These are phyloP conservation scores for Hortiboletus flavorubellus DNA, from an alignment of 768 basidiomycete genomes.

Conservation along the genomic window DNA sequence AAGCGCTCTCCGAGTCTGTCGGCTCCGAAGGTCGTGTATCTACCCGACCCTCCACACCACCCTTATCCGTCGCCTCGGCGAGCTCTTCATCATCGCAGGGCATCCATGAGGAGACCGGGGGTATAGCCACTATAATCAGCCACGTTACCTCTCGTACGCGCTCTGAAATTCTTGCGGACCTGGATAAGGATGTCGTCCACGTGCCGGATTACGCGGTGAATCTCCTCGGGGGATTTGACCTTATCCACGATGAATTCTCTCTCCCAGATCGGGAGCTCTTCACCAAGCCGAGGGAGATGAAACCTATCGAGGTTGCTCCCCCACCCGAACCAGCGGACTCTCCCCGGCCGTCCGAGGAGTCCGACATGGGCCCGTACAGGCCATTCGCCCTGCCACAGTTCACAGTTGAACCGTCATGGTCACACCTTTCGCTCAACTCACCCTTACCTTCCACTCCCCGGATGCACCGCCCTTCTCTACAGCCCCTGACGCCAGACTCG, in stretches of 20 bases:
- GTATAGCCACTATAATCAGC: constrained; percentile 39
- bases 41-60: constrained; percentile 30
- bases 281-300: constrained; percentile 29
- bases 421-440: constrained; percentile 19
- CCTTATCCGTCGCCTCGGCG: constrained; percentile 27
- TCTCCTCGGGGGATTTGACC: constrained; percentile 42
- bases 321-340: constrained; percentile 17
- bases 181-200: constrained; percentile 33
- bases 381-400: constrained; percentile 31
- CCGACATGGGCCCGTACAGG: constrained; percentile 32
- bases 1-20: constrained; percentile 10
- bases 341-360: constrained; percentile 32
- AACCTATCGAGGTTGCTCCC: constrained; percentile 26
- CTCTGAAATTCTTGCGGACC: constrained; percentile 36
- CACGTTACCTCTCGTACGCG: constrained; percentile 32
- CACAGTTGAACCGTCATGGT: constrained; percentile 19
- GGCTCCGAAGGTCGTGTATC: constrained; percentile 23
- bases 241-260: constrained; percentile 32
- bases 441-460: constrained; percentile 21
- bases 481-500: constrained; percentile 30
- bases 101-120: constrained; percentile 18
- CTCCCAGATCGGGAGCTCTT: constrained; percentile 33
- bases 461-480: constrained; percentile 25
- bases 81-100: constrained; percentile 24
- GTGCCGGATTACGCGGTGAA: constrained; percentile 45